Percentiles rank a stretch among this genome's conserved stretches.
These are phyloP conservation scores for Torulaspora franciscae DNA, from an alignment of 805 yeast genomes.

Conservation along the genomic window DNA sequence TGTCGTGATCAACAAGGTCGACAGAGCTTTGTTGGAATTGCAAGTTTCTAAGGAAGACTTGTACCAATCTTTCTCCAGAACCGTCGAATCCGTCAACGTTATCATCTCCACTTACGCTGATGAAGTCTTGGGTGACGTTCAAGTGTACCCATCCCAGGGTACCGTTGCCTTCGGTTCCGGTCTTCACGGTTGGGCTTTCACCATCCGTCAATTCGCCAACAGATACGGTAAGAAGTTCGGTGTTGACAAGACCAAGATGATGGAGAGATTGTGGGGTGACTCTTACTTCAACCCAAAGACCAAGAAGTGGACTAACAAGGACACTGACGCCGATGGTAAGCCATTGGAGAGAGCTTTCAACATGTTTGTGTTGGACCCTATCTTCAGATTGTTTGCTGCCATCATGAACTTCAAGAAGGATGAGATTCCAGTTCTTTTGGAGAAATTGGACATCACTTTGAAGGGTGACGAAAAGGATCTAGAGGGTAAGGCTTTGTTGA, in stretches of 20 bases:
- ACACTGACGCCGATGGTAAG: slow-evolving; percentile 92
- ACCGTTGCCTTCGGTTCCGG: slow-evolving; percentile 99
- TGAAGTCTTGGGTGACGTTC: slow-evolving; percentile 86
- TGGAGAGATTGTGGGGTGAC: slow-evolving; percentile 99
- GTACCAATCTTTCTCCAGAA: slow-evolving; percentile 97
- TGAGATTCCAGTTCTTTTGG: slow-evolving; percentile 85
- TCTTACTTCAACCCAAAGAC: slow-evolving; percentile 99
- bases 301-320: slow-evolving; percentile 98
- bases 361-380: slow-evolving; percentile 98
- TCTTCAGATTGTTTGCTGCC: slow-evolving; percentile 93
- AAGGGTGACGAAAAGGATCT: slow-evolving; percentile 97
- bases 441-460: slow-evolving; percentile 87
- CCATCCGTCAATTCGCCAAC: slow-evolving; percentile 96
- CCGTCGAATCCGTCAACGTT: slow-evolving; percentile 98
- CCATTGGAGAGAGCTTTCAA: slow-evolving; percentile 97
- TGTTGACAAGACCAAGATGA: slow-evolving; percentile 96
- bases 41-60: slow-evolving; percentile 98
- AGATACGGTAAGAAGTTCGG: slow-evolving; percentile 99
- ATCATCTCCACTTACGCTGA: slow-evolving; percentile 94
- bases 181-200: slow-evolving; percentile 99
- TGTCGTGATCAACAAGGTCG: slow-evolving; percentile 97
- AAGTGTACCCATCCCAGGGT: slow-evolving; percentile 98
- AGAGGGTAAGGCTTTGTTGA: slow-evolving; percentile 97
- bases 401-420: slow-evolving; percentile 99
- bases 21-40: slow-evolving; percentile 97